Conservation (phyloP, 2,329 filamentous ascomycete species). For the Emergomyces africanus region DNA sequence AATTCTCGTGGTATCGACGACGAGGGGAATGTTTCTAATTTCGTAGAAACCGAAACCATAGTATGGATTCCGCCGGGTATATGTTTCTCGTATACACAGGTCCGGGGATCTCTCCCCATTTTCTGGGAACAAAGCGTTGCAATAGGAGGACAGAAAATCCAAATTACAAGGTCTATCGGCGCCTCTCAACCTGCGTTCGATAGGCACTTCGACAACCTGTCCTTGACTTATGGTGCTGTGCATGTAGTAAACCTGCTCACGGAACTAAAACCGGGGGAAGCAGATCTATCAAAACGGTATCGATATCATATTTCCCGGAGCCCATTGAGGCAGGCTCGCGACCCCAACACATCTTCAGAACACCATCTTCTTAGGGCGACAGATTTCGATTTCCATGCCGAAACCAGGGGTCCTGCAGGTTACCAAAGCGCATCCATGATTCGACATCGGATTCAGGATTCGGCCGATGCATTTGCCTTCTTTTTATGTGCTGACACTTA, state of each 20-base stretch:
- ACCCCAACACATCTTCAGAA: conserved; percentile 43
- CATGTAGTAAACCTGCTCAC: conserved; percentile 94
- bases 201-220: conserved; percentile 83
- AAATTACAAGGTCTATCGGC: conserved; percentile 73
- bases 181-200: conserved; percentile 91
- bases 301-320: conserved; percentile 63
- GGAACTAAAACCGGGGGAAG: conserved; percentile 72
- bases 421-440: conserved; percentile 89
- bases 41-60: conserved; percentile 93
- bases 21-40: conserved; percentile 94
- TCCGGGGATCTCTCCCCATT: conserved; percentile 82
- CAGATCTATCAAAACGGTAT: conserved; percentile 70
- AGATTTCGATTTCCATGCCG: conserved; percentile 93
- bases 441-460: conserved; percentile 60
- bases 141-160: conserved; percentile 86
- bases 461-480: conserved; percentile 82
- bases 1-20: conserved; percentile 97
- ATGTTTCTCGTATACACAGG: conserved; percentile 86
- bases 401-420: conserved; percentile 72
- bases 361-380: conserved; percentile 67
- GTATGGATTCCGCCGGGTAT: conserved; percentile 69
- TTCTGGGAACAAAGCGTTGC: conserved; percentile 96
- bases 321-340: conserved; percentile 48
- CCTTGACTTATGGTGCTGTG: conserved; percentile 74
- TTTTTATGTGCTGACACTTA: conserved; percentile 65